A percentile compares a stretch with the other conserved stretches of the same genome.
Evolutionary conservation across 2,329 filamentous ascomycete species (phyloP).

Genomic region (Podosphaera xanthii): DNA sequence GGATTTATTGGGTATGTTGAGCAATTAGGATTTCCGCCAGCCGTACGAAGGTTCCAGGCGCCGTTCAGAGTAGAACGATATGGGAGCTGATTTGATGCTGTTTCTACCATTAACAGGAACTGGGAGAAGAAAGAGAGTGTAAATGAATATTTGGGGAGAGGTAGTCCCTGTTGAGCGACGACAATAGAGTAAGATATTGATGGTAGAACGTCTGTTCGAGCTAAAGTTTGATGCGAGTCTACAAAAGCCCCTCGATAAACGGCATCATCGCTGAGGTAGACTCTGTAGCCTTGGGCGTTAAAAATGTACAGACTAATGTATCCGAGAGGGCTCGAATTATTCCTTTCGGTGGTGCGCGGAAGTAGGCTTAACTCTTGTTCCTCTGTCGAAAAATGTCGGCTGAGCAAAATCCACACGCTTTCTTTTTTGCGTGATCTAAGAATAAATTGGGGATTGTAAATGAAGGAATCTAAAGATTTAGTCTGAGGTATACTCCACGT

Average conservation of each 20-base stretch:
- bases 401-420: constrained; percentile 63
- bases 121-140: constrained; percentile 66
- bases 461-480: constrained; percentile 30
- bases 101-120: constrained; percentile 32
- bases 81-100: constrained; percentile 22
- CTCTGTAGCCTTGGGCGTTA: constrained; percentile 41
- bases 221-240: constrained; percentile 77
- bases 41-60: constrained; percentile 55
- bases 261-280: constrained; percentile 51
- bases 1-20: constrained; percentile 66
- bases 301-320: constrained; percentile 81
- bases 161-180: constrained; percentile 57
- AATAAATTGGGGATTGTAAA: constrained; percentile 50
- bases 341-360: constrained; percentile 13
- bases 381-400: constrained; percentile 58
- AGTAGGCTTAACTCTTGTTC: constrained; percentile 33
- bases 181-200: constrained; percentile 34
- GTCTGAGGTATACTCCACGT: constrained; percentile 41
- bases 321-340: constrained; percentile 25
- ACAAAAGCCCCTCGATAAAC: constrained; percentile 66
- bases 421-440: constrained; percentile 34
- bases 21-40: constrained; percentile 64
- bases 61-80: constrained; percentile 28
- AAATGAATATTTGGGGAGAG: constrained; percentile 54
- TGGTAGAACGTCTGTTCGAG: constrained; percentile 39